Conservation (phyloP, 768 basidiomycete species). For the Suillus sp. region DNA sequence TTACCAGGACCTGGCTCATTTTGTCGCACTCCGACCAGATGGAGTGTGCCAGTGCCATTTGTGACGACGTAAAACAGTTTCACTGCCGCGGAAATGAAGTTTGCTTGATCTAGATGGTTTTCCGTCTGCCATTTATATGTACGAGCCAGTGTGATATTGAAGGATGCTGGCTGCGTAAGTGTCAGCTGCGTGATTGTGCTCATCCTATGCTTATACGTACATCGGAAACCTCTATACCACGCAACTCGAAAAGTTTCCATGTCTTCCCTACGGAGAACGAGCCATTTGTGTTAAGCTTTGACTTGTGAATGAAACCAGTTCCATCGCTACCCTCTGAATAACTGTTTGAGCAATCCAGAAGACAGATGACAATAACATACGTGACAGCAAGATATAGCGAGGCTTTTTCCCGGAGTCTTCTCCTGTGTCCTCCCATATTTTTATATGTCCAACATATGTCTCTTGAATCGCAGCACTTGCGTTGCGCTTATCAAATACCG, state of each 20-base stretch:
- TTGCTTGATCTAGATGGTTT: constrained; percentile 64
- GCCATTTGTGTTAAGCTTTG: constrained; percentile 92
- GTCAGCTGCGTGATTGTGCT: constrained; percentile 24
- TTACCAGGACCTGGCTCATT: constrained; percentile 38
- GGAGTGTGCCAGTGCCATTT: constrained; percentile 46
- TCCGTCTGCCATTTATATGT: constrained; percentile 93
- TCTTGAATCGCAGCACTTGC: constrained; percentile 68
- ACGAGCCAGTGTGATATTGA: constrained; percentile 86
- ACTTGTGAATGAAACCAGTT: constrained; percentile 86
- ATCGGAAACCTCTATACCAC: constrained; percentile 71
- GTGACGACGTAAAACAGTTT: constrained; percentile 57
- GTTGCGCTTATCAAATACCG: constrained; percentile 78
- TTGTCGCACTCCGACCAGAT: constrained; percentile 60
- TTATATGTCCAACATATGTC: constrained; percentile 83
- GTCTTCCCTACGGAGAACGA: constrained; percentile 98
- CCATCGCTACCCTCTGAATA: constrained; percentile 59
- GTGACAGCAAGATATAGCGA: constrained; percentile 86
- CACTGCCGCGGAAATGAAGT: constrained; percentile 69
- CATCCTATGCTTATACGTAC: constrained; percentile 47
- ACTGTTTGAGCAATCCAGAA: constrained; percentile 4
- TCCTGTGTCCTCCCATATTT: constrained; percentile 89
- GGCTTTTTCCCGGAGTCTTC: constrained; percentile 79
- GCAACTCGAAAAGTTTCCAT: constrained; percentile 84
- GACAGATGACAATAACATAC: constrained; percentile 51
- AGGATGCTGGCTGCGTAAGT: constrained; percentile 52